phyloP scores from a whole-genome alignment of 1,284 basidiomycete species.

The Ceratobasidium papillatum region DNA sequence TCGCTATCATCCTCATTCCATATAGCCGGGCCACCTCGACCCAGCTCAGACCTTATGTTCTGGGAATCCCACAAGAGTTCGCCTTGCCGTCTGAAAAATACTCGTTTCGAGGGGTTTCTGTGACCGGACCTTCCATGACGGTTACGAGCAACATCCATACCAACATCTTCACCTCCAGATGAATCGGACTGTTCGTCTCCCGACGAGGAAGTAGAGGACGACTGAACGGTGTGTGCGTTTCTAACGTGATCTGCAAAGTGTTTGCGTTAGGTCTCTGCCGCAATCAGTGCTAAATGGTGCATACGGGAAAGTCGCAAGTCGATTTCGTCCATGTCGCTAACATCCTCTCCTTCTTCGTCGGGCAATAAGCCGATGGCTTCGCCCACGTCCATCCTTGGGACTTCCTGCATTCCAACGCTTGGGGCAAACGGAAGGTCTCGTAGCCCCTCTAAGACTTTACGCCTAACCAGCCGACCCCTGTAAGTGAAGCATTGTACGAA shows the following conservation, averaged over 20 bases:
- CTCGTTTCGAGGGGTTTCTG: constrained; percentile 11
- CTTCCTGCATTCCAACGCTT: constrained; percentile 86
- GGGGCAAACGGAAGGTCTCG: constrained; percentile 83
- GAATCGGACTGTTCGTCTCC: constrained; percentile 42
- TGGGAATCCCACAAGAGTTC: constrained; percentile 26
- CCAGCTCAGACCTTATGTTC: neutral
- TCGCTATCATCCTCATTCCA: constrained; percentile 23
- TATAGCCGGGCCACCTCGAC: constrained; percentile 10
- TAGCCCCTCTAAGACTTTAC: constrained; percentile 80
- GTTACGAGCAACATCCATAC: neutral
- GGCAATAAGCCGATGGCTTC: constrained; percentile 66
- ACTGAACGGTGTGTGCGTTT: constrained; percentile 41
- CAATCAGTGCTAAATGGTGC: neutral
- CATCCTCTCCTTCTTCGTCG: constrained; percentile 57
- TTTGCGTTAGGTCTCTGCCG: neutral
- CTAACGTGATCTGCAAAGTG: constrained; percentile 30
- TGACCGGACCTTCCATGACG: neutral
- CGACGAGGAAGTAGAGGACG: constrained; percentile 42
- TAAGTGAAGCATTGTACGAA: neutral
- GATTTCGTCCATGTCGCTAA: constrained; percentile 66
- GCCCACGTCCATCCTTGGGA: constrained; percentile 73
- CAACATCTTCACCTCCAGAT: constrained; percentile 23
- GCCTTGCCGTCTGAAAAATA: constrained; percentile 25
- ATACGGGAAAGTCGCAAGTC: constrained; percentile 30
- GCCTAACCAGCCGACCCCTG: constrained; percentile 56